Base-by-base conservation (phyloP, 2,329 filamentous ascomycete genomes). In the Colletotrichum costaricense region DNA sequence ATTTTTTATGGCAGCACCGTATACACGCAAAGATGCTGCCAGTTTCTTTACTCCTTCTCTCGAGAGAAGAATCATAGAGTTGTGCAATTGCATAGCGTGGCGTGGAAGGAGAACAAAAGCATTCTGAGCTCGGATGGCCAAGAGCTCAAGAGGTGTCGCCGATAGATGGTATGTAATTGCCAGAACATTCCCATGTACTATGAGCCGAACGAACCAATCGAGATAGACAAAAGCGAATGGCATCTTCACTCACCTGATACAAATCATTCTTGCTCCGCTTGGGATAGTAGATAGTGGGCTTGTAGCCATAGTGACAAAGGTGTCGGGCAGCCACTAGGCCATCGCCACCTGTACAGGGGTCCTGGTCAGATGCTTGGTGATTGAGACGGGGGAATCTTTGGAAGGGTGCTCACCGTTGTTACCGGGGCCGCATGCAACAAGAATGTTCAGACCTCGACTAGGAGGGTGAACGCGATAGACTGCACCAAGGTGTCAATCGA, bases 321-420 rank as follows among this genome's bases (percentile, higher is more conserved):
- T 99, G 97, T 30, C 97, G 92, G 66, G 97, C 97, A 60, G 96
- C 95, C 33, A 99, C 97, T 3, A 99, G 90, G 2, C 97, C 97
- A 82, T 99, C 97, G 49, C 97, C 97, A 75, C 97, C 94, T 95
- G 66, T 38, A 4, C 12, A 33, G 22, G 65, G 30, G 19, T 52
- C 30, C n/a, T 64, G 75, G 60, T 77, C 76, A 75, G 49, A 77
- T 71, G 8, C 19, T 66, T 33, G 30, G 12, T 14, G 38, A 24
- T 14, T 28, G 9, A 12, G 16, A 6, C 24, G 22, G 30, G 46
- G 58, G 26, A 67, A 35, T 56, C 30, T 26, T 33, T 7, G 22
- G 52, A 7, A 8, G 72, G 83, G 1, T 42, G 0, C 60, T 74
- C 75, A 90, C 91, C 91, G 75, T 93, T 93, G 76, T 93, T 93